Conservation (phyloP, 1,284 basidiomycete species). For the Coniophora puteana region DNA sequence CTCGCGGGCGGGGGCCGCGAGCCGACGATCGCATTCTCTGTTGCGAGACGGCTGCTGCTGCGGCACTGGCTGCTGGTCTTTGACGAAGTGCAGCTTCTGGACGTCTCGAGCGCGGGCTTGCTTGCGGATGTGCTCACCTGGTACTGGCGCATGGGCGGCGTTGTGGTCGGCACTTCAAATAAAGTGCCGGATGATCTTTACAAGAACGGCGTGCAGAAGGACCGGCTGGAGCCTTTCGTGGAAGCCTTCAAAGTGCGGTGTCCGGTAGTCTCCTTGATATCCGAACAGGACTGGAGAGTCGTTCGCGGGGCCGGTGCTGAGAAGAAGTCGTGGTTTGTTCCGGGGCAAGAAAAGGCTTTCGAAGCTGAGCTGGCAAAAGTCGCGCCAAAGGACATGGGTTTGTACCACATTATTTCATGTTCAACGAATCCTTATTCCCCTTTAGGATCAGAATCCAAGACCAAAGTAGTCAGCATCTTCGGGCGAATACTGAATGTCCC, state of each 20-base stretch:
- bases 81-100: slow-evolving; percentile 72
- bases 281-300: slow-evolving; percentile 27
- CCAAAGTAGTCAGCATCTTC: slow-evolving; percentile 25
- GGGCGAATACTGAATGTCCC: slow-evolving; percentile 51
- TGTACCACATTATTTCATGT: not conserved
- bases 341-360: slow-evolving; percentile 23
- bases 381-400: not conserved
- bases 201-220: slow-evolving; percentile 63
- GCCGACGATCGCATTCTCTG: slow-evolving; percentile 37
- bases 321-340: slow-evolving; percentile 33
- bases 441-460: not conserved
- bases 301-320: slow-evolving; percentile 9
- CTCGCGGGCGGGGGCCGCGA: slow-evolving; percentile 15
- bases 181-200: slow-evolving; percentile 69
- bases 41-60: slow-evolving; percentile 47
- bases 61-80: slow-evolving; percentile 60
- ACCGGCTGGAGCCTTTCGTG: slow-evolving; percentile 62
- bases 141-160: slow-evolving; percentile 75
- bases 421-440: not conserved
- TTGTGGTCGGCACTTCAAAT: slow-evolving; percentile 55
- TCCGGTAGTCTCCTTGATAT: slow-evolving; percentile 54
- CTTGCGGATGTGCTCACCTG: slow-evolving; percentile 70
- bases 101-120: slow-evolving; percentile 63
- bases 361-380: slow-evolving; percentile 13
- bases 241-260: slow-evolving; percentile 60